A percentile compares a stretch with the other conserved stretches of the same genome.
phyloP scores from a whole-genome alignment of 2,329 filamentous ascomycete species.

The Trichoderma koningii region DNA sequence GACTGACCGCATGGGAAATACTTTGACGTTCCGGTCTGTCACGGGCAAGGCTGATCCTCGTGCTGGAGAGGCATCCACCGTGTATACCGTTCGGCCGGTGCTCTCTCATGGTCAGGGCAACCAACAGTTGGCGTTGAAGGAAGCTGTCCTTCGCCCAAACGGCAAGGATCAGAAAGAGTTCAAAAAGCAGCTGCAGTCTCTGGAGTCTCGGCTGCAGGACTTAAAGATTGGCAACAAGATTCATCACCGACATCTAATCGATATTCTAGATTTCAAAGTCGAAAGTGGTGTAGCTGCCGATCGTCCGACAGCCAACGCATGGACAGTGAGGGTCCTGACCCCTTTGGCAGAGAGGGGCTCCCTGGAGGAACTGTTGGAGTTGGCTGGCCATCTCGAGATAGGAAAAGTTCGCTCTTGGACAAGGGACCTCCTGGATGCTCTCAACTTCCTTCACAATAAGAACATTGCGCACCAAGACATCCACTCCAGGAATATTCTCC shows the following conservation, averaged over 20 bases:
- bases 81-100: slow-evolving; percentile 73
- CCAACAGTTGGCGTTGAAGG: slow-evolving; percentile 72
- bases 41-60: slow-evolving; percentile 68
- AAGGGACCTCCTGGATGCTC: slow-evolving; percentile 84
- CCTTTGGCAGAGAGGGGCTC: slow-evolving; percentile 82
- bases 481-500: slow-evolving; percentile 75
- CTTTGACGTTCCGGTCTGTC: slow-evolving; percentile 69
- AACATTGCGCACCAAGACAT: slow-evolving; percentile 83
- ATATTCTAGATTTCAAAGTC: slow-evolving; percentile 82
- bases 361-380: slow-evolving; percentile 76
- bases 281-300: slow-evolving; percentile 53
- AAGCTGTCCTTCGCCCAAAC: slow-evolving; percentile 61
- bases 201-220: slow-evolving; percentile 75
- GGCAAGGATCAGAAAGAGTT: slow-evolving; percentile 63
- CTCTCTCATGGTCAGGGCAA: slow-evolving; percentile 56
- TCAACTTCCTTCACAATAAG: slow-evolving; percentile 83
- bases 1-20: slow-evolving; percentile 64
- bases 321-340: slow-evolving; percentile 74
- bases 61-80: slow-evolving; percentile 65
- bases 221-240: slow-evolving; percentile 74
- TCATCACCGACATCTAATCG: slow-evolving; percentile 74
- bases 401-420: slow-evolving; percentile 84
- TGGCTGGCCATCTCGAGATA: slow-evolving; percentile 72
- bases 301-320: slow-evolving; percentile 46
- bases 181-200: slow-evolving; percentile 73